phyloP scores from a whole-genome alignment of 2,329 filamentous ascomycete species.

The Colletotrichum lini region DNA sequence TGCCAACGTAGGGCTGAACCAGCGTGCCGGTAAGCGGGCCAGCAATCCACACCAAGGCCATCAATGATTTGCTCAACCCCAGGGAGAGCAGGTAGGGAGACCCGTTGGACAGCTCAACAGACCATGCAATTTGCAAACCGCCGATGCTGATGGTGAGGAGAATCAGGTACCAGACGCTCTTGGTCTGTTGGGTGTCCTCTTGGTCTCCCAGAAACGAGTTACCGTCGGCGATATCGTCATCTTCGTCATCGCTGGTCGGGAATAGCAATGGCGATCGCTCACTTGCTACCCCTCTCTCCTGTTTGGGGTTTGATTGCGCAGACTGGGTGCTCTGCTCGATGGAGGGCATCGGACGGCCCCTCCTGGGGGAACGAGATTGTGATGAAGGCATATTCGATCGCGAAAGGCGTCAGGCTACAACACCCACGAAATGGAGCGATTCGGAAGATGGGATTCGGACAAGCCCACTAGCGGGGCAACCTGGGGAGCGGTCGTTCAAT shows the following conservation, averaged over 20 bases:
- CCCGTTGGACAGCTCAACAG: conserved; percentile 93
- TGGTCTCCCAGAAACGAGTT: conserved; percentile 30
- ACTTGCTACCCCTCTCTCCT: conserved; percentile 17
- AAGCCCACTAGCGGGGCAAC: conserved; percentile 38
- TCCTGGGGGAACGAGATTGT: conserved; percentile 30
- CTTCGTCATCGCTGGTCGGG: conserved; percentile 24
- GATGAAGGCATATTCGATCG: conserved; percentile 31
- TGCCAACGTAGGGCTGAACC: conserved; percentile 87
- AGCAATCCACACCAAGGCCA: conserved; percentile 89
- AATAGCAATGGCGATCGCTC: conserved; percentile 41
- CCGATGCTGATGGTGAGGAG: conserved; percentile 89
- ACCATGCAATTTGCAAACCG: conserved; percentile 95
- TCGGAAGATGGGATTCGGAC: conserved; percentile 16
- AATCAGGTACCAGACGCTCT: conserved; percentile 88
- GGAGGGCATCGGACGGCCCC: conserved; percentile 37
- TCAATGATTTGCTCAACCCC: conserved; percentile 85
- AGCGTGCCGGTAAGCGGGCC: conserved; percentile 84
- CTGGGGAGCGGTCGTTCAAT: conserved; percentile 21
- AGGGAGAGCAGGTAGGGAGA: conserved; percentile 87
- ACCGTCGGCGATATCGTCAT: conserved; percentile 30
- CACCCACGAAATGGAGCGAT: conserved; percentile 11
- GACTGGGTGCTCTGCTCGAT: conserved; percentile 32
- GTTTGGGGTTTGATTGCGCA: conserved; percentile 22
- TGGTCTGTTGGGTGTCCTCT: conserved; percentile 70
- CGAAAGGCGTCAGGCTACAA: background rate